Evolutionary conservation across 169 alveolate genomes (phyloP), one percentile per base, ranked within the genome.

Genomic region (Cryptosporidium parvum): DNA sequence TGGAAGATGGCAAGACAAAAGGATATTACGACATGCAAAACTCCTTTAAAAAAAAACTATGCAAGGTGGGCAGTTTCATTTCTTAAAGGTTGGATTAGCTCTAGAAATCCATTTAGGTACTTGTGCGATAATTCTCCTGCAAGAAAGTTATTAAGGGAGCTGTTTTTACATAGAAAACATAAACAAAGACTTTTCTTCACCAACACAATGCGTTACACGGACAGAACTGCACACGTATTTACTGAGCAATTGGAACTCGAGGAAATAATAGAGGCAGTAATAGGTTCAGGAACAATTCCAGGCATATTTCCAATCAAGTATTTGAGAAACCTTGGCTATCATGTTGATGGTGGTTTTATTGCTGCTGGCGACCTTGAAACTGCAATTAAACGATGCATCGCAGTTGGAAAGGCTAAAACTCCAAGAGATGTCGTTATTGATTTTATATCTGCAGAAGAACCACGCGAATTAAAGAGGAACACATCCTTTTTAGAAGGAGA

Each of bases 341-440:
- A 80, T 44, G 89, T 80, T 7, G 89, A 80, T 80, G 89, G 89
- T 21, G 89, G 89, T 7, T 80, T 80, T 42, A 33, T 80, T 62
- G 89, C 89, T 44, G 80, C 89, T 62, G 89, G 89, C 2, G 89
- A 80, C 21, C 75, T 80, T 26, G 89, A 80, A 42, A 80, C 89
- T 62, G 89, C 89, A 80, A 80, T 80, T 39, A 80, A 80, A 53
- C 89, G 89, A 7, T 80, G 89, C 21, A 80, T 80, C 35, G 89
- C 89, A 0, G 89, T 80, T 10, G 89, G 89, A 9, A 80, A 80
- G 48, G 89, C 89, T 12, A 80, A 61, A 14, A 42, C 89, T 23
- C 89, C 89, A 3, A 59, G 75, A 62, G 89, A 80, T 62, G 89
- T 80, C 4, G 89, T 80, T 6, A 80, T 80, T 62, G 89, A 80